Percentiles rank a stretch among this genome's conserved stretches.
Conservation (phyloP, 1,284 basidiomycete species). For the Somion occarium region DNA sequence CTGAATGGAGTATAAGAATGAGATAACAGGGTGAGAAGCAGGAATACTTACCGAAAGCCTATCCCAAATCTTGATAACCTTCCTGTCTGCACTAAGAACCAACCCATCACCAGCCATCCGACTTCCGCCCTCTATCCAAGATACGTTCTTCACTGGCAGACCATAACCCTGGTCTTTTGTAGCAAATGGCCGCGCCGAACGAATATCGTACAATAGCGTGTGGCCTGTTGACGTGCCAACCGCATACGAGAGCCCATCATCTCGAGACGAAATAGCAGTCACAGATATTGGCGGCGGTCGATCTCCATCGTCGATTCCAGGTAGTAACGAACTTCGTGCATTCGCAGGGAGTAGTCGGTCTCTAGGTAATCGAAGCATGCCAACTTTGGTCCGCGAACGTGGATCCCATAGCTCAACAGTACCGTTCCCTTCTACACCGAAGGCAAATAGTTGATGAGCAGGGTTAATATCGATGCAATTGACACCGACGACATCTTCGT, state of each 20-base stretch:
- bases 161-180: conserved; percentile 98
- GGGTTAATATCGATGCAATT: conserved; percentile 94
- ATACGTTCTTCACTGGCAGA: conserved; percentile 80
- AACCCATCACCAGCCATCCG: conserved; percentile 84
- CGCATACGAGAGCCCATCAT: conserved; percentile 90
- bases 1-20: conserved; percentile 34
- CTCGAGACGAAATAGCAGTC: conserved; percentile 79
- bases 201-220: conserved; percentile 92
- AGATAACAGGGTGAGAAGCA: too few relatives aligned
- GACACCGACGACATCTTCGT: conserved; percentile 69
- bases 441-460: conserved; percentile 86
- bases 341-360: conserved; percentile 49
- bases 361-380: conserved; percentile 72
- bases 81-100: conserved; percentile 87
- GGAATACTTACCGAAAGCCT: conserved; percentile 62
- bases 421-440: conserved; percentile 83
- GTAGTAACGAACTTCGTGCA: conserved; percentile 32
- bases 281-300: conserved; percentile 51
- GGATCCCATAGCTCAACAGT: conserved; percentile 97
- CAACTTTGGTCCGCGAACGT: conserved; percentile 76
- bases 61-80: conserved; percentile 96
- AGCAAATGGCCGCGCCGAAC: conserved; percentile 79
- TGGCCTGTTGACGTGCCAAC: conserved; percentile 95
- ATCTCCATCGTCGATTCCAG: conserved; percentile 38
- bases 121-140: conserved; percentile 87